Conservation (phyloP, 2,329 filamentous ascomycete genomes). For the Colletotrichum gloeosporioides region DNA sequence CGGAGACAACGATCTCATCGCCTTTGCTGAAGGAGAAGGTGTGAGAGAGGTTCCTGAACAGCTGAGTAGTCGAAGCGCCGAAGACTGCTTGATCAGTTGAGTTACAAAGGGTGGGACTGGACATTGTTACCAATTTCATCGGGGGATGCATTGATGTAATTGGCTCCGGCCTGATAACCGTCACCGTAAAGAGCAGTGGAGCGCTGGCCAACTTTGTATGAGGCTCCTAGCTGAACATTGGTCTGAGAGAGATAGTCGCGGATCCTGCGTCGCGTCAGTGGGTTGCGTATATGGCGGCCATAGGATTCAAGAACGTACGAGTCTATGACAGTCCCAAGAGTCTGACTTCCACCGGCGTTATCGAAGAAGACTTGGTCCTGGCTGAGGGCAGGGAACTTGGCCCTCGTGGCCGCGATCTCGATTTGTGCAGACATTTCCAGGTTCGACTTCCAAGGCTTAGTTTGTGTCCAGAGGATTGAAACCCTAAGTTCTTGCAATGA, state of each 20-base stretch:
- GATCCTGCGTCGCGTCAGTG: constrained; percentile 50
- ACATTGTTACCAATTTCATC: constrained; percentile 65
- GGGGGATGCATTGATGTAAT: constrained; percentile 70
- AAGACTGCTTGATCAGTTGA: constrained; percentile 54
- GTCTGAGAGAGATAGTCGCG: constrained; percentile 68
- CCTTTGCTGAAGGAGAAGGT: constrained; percentile 58
- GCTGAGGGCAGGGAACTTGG: constrained; percentile 71
- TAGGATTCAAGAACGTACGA: constrained; percentile 51
- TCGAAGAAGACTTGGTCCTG: constrained; percentile 76
- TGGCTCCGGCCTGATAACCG: constrained; percentile 69
- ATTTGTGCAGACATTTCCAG: not conserved
- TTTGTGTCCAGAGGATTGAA: not conserved
- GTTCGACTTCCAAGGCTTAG: not conserved
- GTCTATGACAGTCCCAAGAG: constrained; percentile 69
- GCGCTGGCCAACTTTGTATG: constrained; percentile 64
- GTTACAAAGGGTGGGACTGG: not conserved
- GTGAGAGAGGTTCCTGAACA: constrained; percentile 73
- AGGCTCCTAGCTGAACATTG: constrained; percentile 79
- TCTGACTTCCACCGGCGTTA: constrained; percentile 79
- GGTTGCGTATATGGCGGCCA: not conserved
- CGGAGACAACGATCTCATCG: constrained; percentile 73
- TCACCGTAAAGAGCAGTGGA: constrained; percentile 65
- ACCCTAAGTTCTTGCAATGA: not conserved
- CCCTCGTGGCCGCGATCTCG: constrained; percentile 60
- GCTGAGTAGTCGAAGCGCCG: constrained; percentile 76